Percentiles rank a stretch among this genome's conserved stretches.
These are phyloP conservation scores for Lipomyces sp. DNA, from an alignment of 805 yeast species.

Conservation along the genomic window DNA sequence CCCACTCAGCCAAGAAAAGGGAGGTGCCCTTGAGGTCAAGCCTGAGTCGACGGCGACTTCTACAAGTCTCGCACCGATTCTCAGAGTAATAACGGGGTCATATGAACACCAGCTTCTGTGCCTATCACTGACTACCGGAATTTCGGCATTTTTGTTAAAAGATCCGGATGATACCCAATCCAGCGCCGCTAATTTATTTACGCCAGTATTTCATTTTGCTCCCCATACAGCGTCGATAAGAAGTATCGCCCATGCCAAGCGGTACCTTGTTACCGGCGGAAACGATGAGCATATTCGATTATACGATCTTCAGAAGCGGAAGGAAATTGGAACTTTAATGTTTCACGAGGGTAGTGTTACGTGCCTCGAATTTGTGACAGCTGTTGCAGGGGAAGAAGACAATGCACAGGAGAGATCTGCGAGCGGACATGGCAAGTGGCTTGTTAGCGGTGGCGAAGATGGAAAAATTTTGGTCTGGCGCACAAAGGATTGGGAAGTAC, in stretches of 20 bases:
- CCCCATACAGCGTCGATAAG: conserved; percentile 91
- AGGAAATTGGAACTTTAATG: conserved; percentile 87
- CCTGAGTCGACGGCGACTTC: not conserved
- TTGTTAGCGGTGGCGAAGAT: conserved; percentile 87
- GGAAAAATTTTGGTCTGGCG: conserved; percentile 92
- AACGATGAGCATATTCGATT: conserved; percentile 95
- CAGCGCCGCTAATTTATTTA: conserved; percentile 62
- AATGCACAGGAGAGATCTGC: conserved; percentile 25
- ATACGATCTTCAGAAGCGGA: conserved; percentile 90
- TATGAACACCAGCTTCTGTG: conserved; percentile 92
- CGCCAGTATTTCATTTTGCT: conserved; percentile 93
- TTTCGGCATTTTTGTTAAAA: conserved; percentile 34
- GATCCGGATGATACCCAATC: conserved; percentile 44
- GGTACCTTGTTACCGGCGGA: conserved; percentile 90
- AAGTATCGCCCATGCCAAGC: conserved; percentile 76
- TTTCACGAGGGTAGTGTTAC: conserved; percentile 91
- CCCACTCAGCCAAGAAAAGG: not conserved
- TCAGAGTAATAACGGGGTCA: conserved; percentile 90
- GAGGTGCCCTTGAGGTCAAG: not conserved
- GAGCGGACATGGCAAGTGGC: conserved; percentile 69
- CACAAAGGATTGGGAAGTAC: conserved; percentile 94
- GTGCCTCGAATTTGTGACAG: conserved; percentile 60
- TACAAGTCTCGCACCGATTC: conserved; percentile 17
- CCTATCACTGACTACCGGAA: conserved; percentile 69
- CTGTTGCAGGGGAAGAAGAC: conserved; percentile 19